A percentile compares a stretch with the other conserved stretches of the same genome.
These are phyloP conservation scores for Aspergillus puulaauensis DNA, from an alignment of 2,329 filamentous ascomycete genomes.

Conservation along the genomic window DNA sequence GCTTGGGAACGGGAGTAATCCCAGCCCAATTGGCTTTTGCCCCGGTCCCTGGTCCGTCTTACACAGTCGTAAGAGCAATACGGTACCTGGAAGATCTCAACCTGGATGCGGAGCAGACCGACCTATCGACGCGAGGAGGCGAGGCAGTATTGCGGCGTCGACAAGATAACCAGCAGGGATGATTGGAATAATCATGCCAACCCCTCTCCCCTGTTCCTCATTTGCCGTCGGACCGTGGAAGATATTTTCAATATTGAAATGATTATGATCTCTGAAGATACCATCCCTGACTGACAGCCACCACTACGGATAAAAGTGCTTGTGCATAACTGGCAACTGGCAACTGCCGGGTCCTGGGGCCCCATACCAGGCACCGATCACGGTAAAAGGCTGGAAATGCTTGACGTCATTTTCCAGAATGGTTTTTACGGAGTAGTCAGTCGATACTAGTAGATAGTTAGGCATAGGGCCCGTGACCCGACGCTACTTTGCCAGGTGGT, in stretches of 20 bases:
- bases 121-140: constrained; percentile 16
- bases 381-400: background rate
- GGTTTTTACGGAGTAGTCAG: background rate
- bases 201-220: constrained; percentile 5
- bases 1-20: background rate
- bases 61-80: background rate
- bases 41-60: background rate
- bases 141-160: constrained; percentile 11
- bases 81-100: constrained; percentile 11
- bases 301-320: no score
- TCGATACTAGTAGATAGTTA: background rate
- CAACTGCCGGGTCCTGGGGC: no score
- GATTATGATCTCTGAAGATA: background rate
- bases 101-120: background rate
- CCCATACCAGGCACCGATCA: background rate
- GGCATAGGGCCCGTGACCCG: background rate
- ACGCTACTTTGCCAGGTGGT: background rate
- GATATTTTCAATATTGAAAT: background rate
- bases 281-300: no score
- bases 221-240: background rate
- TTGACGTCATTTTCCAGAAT: background rate
- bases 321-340: no score
- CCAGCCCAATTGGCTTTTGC: background rate
- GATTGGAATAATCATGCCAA: constrained; percentile 7
- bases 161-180: constrained; percentile 5